Percentiles rank a stretch among this genome's conserved stretches.
These are phyloP conservation scores for Nakataea oryzae DNA, from an alignment of 2,329 filamentous ascomycete species.

Conservation along the genomic window DNA sequence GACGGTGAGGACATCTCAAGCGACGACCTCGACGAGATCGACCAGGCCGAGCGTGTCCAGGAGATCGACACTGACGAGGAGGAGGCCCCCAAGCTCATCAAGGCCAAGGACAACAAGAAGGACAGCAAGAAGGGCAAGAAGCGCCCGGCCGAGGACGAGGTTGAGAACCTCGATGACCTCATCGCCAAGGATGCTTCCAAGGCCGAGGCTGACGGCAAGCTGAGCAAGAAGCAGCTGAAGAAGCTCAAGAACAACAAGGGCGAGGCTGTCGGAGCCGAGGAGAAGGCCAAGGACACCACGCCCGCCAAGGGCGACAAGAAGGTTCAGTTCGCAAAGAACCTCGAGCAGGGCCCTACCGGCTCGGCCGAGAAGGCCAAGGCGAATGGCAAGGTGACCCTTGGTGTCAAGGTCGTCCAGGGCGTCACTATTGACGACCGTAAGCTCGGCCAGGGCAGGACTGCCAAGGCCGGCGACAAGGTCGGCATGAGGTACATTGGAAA, in stretches of 20 bases:
- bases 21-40: slow-evolving; percentile 69
- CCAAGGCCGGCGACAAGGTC: slow-evolving; percentile 84
- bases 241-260: slow-evolving; percentile 99
- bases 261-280: slow-evolving; percentile 60
- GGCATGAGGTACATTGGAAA: slow-evolving; percentile 98
- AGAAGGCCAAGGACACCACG: slow-evolving; percentile 28
- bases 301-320: slow-evolving; percentile 67
- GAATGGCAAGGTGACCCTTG: slow-evolving; percentile 39
- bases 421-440: slow-evolving; percentile 96
- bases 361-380: slow-evolving; percentile 40
- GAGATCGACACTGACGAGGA: slow-evolving; percentile 78
- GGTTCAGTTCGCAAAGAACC: slow-evolving; percentile 97
- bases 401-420: slow-evolving; percentile 73
- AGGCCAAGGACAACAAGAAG: slow-evolving; percentile 39
- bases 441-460: slow-evolving; percentile 69
- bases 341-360: slow-evolving; percentile 88
- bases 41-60: slow-evolving; percentile 63
- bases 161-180: slow-evolving; percentile 67
- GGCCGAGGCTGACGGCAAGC: slow-evolving; percentile 52
- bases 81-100: slow-evolving; percentile 52
- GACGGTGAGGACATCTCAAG: slow-evolving; percentile 61
- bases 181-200: slow-evolving; percentile 68
- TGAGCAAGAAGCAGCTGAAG: slow-evolving; percentile 95
- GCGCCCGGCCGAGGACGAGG: slow-evolving; percentile 51
- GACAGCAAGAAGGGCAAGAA: slow-evolving; percentile 88